Percentiles rank a stretch among this genome's conserved stretches.
Evolutionary conservation across 106 monocot genomes (phyloP).

Genomic region (Triglochin maritima): DNA sequence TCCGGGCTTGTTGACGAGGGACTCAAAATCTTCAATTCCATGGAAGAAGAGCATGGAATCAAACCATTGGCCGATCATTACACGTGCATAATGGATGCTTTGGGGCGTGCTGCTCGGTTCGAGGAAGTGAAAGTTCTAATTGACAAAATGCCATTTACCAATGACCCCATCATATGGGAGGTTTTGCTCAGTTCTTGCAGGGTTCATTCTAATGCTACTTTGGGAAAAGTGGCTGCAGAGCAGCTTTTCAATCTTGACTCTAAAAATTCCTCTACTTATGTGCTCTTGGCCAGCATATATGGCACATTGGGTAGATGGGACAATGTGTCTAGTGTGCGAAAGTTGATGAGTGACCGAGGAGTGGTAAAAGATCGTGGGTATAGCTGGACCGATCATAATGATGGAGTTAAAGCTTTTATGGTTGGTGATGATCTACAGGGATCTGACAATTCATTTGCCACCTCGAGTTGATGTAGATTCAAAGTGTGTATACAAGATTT

Average conservation of each 20-base stretch:
- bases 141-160: constrained; percentile 41
- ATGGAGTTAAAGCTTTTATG: constrained; percentile 45
- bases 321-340: constrained; percentile 45
- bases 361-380: constrained; percentile 63
- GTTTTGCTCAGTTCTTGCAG: constrained; percentile 75
- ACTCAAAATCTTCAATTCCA: constrained; percentile 42
- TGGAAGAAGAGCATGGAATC: constrained; percentile 44
- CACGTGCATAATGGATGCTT: constrained; percentile 64
- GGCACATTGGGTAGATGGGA: constrained; percentile 43
- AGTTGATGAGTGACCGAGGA: constrained; percentile 50
- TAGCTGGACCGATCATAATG: constrained; percentile 73
- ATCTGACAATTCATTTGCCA: no score
- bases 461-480: no score
- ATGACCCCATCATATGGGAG: constrained; percentile 93
- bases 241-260: constrained; percentile 59
- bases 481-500: no score
- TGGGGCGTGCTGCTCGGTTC: constrained; percentile 72
- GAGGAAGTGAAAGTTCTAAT: constrained; percentile 43
- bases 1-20: constrained; percentile 58
- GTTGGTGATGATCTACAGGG: constrained; percentile 43
- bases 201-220: constrained; percentile 45
- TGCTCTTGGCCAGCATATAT: constrained; percentile 84
- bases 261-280: constrained; percentile 59
- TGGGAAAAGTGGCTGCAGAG: constrained; percentile 68
- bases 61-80: constrained; percentile 71